Evolutionary conservation across 2,329 filamentous ascomycete species (phyloP), one percentile per base, ranked within the genome.

Genomic region (Blastomyces silverae): DNA sequence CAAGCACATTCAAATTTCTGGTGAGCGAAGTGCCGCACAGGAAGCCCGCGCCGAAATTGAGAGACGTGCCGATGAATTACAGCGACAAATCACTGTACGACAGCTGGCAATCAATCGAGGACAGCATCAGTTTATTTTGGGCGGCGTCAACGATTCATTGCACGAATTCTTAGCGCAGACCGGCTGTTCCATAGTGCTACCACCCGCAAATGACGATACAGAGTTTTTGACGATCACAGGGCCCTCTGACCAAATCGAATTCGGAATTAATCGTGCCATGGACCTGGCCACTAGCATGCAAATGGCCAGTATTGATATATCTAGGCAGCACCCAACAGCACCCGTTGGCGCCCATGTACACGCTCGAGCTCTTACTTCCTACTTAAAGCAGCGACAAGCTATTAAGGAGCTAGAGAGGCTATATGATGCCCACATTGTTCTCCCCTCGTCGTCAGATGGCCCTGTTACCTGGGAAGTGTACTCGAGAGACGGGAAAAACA

Each of bases 91-190:
- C 61, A 85, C 88, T 53, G 81, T 94, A 60, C 87, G 94, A 70
- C 88, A 95, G 76, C 81, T 92, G 53, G 85, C 89, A 6, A 91
- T 97, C 70, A 89, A 93, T 76, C 88, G 89, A 67, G 91, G 91
- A 60, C 87, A 91, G 62, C 94, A 97, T 75, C 92, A 96, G 75
- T 97, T 97, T 81, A 94, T 99, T 73, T 87, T 96, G 68, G 93
- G 93, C 62, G 87, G 93, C 67, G 85, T 88, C 67, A 92, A 90
- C 67, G 84, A 90, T 67, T 87, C 90, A 22, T 82, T 91, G 44
- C 87, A 97, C 65, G 87, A 96, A 57, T 97, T 99, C 81, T 87
- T 97, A 69, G 84, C 87, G 57, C 87, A 96, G 72, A 97, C 94
- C 65, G 93, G 93, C 67, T 99, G 94, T 77, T 86, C 89, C 55